These are phyloP conservation scores for Heterobasidion annosum DNA, from an alignment of 1,284 basidiomycete species.

Conservation along the genomic window DNA sequence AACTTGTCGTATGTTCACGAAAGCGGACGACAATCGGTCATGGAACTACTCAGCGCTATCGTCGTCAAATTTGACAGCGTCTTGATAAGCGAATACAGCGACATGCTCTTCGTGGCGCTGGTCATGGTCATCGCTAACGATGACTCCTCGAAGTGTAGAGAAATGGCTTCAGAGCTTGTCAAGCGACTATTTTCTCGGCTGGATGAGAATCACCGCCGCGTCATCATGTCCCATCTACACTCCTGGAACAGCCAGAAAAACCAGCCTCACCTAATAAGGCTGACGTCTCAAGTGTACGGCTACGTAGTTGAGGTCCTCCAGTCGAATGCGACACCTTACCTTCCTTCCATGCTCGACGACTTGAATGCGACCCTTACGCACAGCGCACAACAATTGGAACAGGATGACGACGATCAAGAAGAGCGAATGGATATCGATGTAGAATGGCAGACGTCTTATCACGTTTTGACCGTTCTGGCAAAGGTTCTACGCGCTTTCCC, in stretches of 20 bases:
- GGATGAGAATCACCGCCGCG: constrained; percentile 48
- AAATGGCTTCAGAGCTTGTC: constrained; percentile 80
- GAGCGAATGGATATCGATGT: constrained; percentile 40
- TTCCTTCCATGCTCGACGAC: constrained; percentile 52
- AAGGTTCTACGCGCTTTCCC: constrained; percentile 61
- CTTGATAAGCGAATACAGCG: constrained; percentile 76
- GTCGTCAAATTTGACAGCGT: constrained; percentile 79
- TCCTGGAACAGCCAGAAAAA: constrained; percentile 70
- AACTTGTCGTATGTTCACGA: constrained; percentile 92
- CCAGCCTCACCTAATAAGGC: constrained; percentile 55
- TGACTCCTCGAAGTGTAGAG: constrained; percentile 80
- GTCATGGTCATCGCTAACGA: constrained; percentile 95
- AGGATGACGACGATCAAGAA: constrained; percentile 27
- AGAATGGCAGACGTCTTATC: constrained; percentile 84
- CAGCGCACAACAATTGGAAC: constrained; percentile 31
- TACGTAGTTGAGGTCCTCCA: constrained; percentile 66
- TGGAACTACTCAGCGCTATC: constrained; percentile 84
- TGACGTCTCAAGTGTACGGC: constrained; percentile 78
- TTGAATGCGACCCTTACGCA: constrained; percentile 40
- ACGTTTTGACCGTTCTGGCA: constrained; percentile 59
- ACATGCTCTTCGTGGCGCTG: constrained; percentile 87
- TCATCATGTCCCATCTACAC: constrained; percentile 67
- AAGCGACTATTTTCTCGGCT: constrained; percentile 68
- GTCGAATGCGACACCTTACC: constrained; percentile 35
- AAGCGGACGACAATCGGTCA: constrained; percentile 84